Base-by-base conservation (phyloP, 176 grass and related monocot genomes). In the Otatea glauca region DNA sequence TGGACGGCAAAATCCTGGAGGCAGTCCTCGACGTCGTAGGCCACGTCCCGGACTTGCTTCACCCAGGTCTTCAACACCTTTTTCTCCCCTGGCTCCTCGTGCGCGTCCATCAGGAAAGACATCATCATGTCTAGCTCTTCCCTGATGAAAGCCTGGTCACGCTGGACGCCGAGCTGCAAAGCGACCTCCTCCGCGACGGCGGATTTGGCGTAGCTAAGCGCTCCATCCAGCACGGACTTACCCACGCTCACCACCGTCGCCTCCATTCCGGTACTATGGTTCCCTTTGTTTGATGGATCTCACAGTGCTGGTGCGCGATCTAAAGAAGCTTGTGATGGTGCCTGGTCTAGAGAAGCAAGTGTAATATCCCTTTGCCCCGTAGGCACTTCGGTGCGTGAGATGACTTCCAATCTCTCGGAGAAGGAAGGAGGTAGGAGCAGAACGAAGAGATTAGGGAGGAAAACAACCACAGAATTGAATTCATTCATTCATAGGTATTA, bases 141-240 rank as follows among this genome's bases (percentile, higher is more conserved):
- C 6, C 23, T 25, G 47, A 89, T 49, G 47, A 89, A 89, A 21
- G 51, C 29, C 0, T 58, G 18, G 2, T 85, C 87, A 3, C 34
- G 15, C 29, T 85, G 56, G 2, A 81, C 5, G 10, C 87, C 87
- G 0, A 85, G 68, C 55, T 80, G 68, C 73, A 89, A 27, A 42
- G 39, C 39, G 1, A 42, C 39, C 39, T 42, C 75, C 56, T 85
- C 37, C 0, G 58, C 62, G 0, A 89, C 0, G 1, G 67, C 47
- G 0, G 48, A 80, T 68, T 45, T 70, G 15, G 69, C 12, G 0
- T 42, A 65, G 25, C 23, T 4, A 7, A 89, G 18, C 0, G 49
- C 75, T 0, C 72, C 75, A 47, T 42, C 12, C 17, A 89, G 29
- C 25, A 77, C 81, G 0, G 65, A 66, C 15, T 80, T 89, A 41